phyloP scores from a whole-genome alignment of 306 rosid species.

The Sophora flavescens region DNA sequence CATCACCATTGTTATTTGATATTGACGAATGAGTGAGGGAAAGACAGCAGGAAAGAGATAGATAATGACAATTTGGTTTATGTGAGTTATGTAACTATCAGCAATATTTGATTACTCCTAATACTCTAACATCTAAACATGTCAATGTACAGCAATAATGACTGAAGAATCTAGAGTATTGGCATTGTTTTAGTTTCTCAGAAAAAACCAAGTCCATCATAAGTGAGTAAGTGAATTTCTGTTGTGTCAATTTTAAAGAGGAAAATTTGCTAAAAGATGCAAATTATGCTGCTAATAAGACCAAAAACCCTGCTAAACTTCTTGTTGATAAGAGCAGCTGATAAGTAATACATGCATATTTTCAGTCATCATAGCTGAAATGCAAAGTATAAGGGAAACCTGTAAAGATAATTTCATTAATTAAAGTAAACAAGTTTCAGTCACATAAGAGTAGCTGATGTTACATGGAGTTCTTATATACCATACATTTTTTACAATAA shows the following conservation, averaged over 20 bases:
- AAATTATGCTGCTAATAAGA: slow-evolving; percentile 11
- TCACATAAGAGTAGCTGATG: slow-evolving; percentile 42
- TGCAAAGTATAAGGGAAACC: slow-evolving; percentile 8
- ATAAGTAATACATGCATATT: background rate
- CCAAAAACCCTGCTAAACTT: background rate
- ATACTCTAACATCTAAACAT: slow-evolving; percentile 25
- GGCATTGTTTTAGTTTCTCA: background rate
- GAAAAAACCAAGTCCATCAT: background rate
- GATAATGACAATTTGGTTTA: background rate
- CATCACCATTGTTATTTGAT: background rate
- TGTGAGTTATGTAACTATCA: slow-evolving; percentile 1
- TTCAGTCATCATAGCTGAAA: slow-evolving; percentile 17
- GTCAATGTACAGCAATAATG: background rate
- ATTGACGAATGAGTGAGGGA: slow-evolving; percentile 20
- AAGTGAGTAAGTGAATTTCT: background rate
- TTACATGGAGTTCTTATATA: slow-evolving; percentile 32
- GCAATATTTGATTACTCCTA: slow-evolving; percentile 31
- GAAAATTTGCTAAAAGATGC: background rate
- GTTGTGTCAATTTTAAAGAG: background rate
- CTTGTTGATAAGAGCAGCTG: background rate
- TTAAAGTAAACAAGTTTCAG: slow-evolving; percentile 42
- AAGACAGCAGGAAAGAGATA: background rate
- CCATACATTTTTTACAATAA: slow-evolving; percentile 42
- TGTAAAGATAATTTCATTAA: slow-evolving; percentile 29
- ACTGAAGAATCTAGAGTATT: background rate